Evolutionary conservation across 768 basidiomycete species (phyloP).

Genomic region (Phaeotremella skinneri): DNA sequence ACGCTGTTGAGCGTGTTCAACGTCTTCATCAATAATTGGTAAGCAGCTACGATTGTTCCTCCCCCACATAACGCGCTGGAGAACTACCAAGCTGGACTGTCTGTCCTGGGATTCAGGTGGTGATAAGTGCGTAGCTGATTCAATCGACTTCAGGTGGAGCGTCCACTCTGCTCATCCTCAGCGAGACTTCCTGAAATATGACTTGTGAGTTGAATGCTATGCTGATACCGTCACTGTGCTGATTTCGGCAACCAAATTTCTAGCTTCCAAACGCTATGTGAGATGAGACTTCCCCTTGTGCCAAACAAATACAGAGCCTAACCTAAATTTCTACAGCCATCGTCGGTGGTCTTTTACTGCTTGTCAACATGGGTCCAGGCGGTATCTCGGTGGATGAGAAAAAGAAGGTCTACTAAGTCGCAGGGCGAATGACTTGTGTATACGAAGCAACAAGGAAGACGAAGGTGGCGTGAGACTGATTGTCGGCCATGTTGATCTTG

Average conservation of each 20-base stretch:
- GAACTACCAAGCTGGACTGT: not conserved
- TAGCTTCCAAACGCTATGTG: slow-evolving; percentile 76
- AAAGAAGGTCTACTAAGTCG: slow-evolving; percentile 80
- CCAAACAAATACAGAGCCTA: no score
- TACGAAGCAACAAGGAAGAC: no score
- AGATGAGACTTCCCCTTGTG: slow-evolving; percentile 28
- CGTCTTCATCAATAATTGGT: slow-evolving; percentile 96
- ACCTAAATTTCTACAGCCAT: slow-evolving; percentile 61
- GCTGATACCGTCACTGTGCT: not conserved
- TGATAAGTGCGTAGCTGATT: not conserved
- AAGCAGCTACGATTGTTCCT: not conserved
- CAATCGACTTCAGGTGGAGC: slow-evolving; percentile 63
- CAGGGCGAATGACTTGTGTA: no score
- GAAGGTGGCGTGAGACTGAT: no score
- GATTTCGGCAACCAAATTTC: slow-evolving; percentile 1
- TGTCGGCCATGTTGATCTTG: not conserved
- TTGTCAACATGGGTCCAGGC: slow-evolving; percentile 98
- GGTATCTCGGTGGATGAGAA: slow-evolving; percentile 98
- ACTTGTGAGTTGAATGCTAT: slow-evolving; percentile 59
- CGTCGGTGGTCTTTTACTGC: slow-evolving; percentile 91
- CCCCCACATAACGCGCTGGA: not conserved
- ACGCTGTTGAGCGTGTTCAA: slow-evolving; percentile 90
- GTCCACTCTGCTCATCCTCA: slow-evolving; percentile 89
- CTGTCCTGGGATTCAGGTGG: not conserved
- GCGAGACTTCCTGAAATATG: slow-evolving; percentile 97